Conservation (phyloP, 2,329 filamentous ascomycete genomes). For the Aciculosporium take region DNA sequence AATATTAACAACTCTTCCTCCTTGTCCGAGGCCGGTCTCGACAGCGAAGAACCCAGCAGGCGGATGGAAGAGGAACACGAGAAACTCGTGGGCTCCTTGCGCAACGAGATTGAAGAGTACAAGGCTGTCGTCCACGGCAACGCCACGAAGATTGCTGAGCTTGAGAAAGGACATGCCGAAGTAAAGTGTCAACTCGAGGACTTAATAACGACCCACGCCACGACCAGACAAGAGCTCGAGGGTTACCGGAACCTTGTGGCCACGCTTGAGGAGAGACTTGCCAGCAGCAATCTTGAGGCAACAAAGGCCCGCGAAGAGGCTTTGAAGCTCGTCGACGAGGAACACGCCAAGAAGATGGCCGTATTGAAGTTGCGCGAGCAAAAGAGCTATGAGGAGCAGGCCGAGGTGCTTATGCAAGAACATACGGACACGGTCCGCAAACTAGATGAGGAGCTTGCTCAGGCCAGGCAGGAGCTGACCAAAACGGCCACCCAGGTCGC, state of each 20-base stretch:
- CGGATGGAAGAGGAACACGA: slow-evolving; percentile 42
- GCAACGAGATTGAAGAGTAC: slow-evolving; percentile 67
- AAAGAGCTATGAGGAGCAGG: slow-evolving; percentile 41
- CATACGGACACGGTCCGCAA: slow-evolving; percentile 41
- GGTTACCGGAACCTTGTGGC: slow-evolving; percentile 33
- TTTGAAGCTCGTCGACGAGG: slow-evolving; percentile 33
- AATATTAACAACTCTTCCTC: slow-evolving; percentile 27
- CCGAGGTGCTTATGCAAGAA: slow-evolving; percentile 44
- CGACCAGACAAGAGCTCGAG: slow-evolving; percentile 29
- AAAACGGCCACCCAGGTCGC: slow-evolving; percentile 51
- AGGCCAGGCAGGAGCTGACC: slow-evolving; percentile 51
- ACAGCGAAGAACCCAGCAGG: slow-evolving; percentile 25
- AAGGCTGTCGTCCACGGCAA: slow-evolving; percentile 59
- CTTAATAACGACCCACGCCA: slow-evolving; percentile 44
- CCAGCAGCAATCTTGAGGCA: slow-evolving; percentile 42
- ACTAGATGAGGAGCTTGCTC: slow-evolving; percentile 47
- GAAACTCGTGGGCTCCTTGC: slow-evolving; percentile 45
- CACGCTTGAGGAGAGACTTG: slow-evolving; percentile 44
- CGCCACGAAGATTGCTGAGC: slow-evolving; percentile 51
- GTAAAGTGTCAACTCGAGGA: slow-evolving; percentile 56
- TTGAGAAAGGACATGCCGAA: slow-evolving; percentile 57
- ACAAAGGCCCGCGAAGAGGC: slow-evolving; percentile 40
- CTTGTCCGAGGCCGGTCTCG: slow-evolving; percentile 24
- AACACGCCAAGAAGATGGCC: slow-evolving; percentile 36
- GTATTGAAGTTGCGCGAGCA: slow-evolving; percentile 34